Percentiles rank a stretch among this genome's conserved stretches.
Evolutionary conservation across 2,329 filamentous ascomycete species (phyloP).

Genomic region (Monosporascus sp.): DNA sequence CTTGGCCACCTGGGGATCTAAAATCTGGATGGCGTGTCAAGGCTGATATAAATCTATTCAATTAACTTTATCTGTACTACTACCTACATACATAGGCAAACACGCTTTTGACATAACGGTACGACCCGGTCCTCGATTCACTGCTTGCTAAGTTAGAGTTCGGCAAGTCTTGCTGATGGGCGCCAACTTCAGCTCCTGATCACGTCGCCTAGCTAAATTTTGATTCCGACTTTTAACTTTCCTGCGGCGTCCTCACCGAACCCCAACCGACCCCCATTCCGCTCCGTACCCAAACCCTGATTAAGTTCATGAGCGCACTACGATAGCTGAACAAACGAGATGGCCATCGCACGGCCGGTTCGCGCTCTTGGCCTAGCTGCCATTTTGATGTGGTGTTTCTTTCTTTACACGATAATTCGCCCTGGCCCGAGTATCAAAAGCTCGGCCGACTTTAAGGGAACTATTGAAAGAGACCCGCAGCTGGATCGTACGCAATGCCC

Average conservation of each 20-base stretch:
- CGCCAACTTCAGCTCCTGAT: not conserved
- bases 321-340: slow-evolving; percentile 36
- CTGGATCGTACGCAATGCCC: slow-evolving; percentile 63
- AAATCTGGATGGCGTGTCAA: not conserved
- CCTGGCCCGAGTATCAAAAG: slow-evolving; percentile 36
- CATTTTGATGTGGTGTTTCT: slow-evolving; percentile 68
- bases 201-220: not conserved
- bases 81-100: too few relatives aligned
- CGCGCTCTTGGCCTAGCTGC: slow-evolving; percentile 70
- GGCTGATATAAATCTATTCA: not conserved
- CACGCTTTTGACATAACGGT: too few relatives aligned
- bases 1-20: not conserved
- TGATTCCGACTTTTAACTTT: not conserved
- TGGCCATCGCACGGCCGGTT: slow-evolving; percentile 83
- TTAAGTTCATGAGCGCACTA: slow-evolving; percentile 20
- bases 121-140: too few relatives aligned
- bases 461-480: slow-evolving; percentile 69
- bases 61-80: not conserved
- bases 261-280: not conserved
- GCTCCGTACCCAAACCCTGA: slow-evolving; percentile 1
- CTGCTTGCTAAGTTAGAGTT: not conserved
- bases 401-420: slow-evolving; percentile 70
- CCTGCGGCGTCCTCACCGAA: not conserved
- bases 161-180: not conserved
- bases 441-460: slow-evolving; percentile 34